These are phyloP conservation scores for Geranium brycei DNA, from an alignment of 345 rosid genomes.

Conservation along the genomic window DNA sequence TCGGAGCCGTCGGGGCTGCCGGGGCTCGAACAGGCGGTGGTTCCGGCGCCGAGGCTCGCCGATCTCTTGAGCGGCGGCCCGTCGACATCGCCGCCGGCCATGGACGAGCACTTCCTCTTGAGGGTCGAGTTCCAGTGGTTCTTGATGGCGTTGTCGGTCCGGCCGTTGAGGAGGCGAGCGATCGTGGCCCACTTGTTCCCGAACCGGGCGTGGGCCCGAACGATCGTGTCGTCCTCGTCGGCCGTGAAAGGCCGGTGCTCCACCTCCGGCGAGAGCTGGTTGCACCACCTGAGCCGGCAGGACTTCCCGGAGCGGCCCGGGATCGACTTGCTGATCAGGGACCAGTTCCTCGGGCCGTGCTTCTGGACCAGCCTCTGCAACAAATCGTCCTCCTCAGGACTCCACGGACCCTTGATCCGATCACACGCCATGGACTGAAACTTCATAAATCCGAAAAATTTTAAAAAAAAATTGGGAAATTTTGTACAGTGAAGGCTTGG, in stretches of 20 bases:
- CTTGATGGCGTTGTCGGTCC: slow-evolving; percentile 68
- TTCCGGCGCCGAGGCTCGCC: slow-evolving; percentile 42
- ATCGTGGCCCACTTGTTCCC: slow-evolving; percentile 86
- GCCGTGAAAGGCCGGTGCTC: slow-evolving; percentile 61
- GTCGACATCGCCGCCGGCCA: slow-evolving; percentile 18
- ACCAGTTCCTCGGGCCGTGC: slow-evolving; percentile 71
- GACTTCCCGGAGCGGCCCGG: slow-evolving; percentile 81
- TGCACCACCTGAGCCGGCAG: slow-evolving; percentile 72
- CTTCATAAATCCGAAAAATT: background rate
- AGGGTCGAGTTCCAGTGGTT: slow-evolving; percentile 81
- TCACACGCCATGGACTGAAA: slow-evolving; percentile 29
- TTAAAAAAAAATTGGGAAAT: background rate
- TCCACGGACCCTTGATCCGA: slow-evolving; percentile 85
- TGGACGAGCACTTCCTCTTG: slow-evolving; percentile 50
- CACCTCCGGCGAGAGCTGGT: slow-evolving; percentile 74
- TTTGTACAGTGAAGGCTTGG: background rate
- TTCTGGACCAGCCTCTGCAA: slow-evolving; percentile 44
- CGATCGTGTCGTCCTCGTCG: slow-evolving; percentile 51
- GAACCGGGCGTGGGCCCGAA: slow-evolving; percentile 53
- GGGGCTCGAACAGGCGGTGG: slow-evolving; percentile 29
- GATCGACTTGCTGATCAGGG: slow-evolving; percentile 64
- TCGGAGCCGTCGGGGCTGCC: slow-evolving; percentile 62
- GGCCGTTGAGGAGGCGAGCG: slow-evolving; percentile 62
- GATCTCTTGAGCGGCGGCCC: slow-evolving; percentile 52
- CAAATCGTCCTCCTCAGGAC: slow-evolving; percentile 69